Base-by-base conservation (phyloP, 2,329 filamentous ascomycete species). In the Stachybotrys echinatus region DNA sequence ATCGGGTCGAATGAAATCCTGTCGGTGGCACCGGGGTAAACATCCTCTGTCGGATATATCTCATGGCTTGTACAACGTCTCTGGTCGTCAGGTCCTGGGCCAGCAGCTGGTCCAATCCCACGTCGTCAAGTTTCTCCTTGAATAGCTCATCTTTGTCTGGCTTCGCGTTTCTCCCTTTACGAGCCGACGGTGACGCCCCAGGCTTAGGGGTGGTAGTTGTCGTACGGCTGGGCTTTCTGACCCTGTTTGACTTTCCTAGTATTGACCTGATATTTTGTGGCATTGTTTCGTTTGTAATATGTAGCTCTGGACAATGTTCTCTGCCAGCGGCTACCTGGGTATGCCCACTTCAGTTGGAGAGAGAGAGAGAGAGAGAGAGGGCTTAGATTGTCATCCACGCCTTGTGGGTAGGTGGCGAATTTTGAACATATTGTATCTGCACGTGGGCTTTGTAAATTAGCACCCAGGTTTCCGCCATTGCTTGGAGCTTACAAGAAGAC, bases 21-120 rank as follows among this genome's bases (percentile, higher is more conserved):
- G 76, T 71, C 19, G 76, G 72, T 3, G 86, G 86, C 12, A 89
- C 70, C 2, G 77, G 69, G 38, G 74, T 77, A 69, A 89, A 90
- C 78, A 87, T 88, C 58, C 69, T 73, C 19, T 62, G 66, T 37
- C 77, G 78, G 46, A 85, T 78, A 64, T 85, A 80, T 47, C 76
- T 71, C 61, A 89, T 81, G 20, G 83, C 82, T 61, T 88, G 84
- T 0, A 81, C 74, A 2, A 85, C 77, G 62, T 86, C 81, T 47
- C 79, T 73, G 5, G 87, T 74, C 23, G 72, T 75, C 14, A 82
- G 67, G 54, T 84, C 77, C 27, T 74, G 69, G 12, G 76, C 74
- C 1, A 88, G 69, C 3, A 77, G 72, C 27, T 73, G 70, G 17
- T 81, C 71, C 10, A 82, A 67, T 12, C 85, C 85, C 14, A 72